Evolutionary conservation across 352 stramenopile species (phyloP).

Genomic region (Phytophthora sp.): DNA sequence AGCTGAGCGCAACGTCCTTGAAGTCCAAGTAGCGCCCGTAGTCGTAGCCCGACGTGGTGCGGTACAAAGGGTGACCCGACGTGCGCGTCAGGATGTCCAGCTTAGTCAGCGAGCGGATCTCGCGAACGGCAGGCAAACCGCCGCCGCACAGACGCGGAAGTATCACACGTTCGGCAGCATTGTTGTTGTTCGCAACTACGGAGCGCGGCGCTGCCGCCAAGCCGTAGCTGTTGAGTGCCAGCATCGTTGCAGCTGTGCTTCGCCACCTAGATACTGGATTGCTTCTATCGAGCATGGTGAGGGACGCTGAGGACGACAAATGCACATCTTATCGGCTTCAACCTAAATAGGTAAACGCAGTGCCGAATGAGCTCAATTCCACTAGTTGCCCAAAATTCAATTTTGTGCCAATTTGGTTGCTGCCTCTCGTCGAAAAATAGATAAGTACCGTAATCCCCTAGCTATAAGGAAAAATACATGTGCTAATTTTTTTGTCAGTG

Average conservation of each 20-base stretch:
- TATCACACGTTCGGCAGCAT: conserved; percentile 30
- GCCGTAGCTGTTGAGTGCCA: conserved; percentile 60
- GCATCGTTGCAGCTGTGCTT: conserved; percentile 22
- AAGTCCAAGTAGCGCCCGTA: conserved; percentile 66
- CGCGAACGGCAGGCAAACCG: conserved; percentile 34
- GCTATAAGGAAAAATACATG: no score
- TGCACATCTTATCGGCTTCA: conserved; percentile 12
- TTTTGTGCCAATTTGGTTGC: no score
- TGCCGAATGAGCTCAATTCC: no score
- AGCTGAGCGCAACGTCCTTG: conserved; percentile 55
- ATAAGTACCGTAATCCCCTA: no score
- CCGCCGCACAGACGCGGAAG: conserved; percentile 49
- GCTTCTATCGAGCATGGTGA: not conserved
- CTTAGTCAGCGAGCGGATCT: conserved; percentile 57
- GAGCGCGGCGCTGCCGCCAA: conserved; percentile 20
- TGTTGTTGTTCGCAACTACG: conserved; percentile 7
- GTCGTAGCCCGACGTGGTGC: conserved; percentile 66
- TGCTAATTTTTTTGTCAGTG: no score
- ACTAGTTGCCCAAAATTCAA: not conserved
- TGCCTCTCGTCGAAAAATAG: no score
- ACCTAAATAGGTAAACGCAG: not conserved
- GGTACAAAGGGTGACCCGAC: conserved; percentile 55
- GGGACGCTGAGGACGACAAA: not conserved
- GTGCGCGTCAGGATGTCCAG: conserved; percentile 48
- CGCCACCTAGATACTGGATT: conserved; percentile 1